Evolutionary conservation across 2,329 filamentous ascomycete species (phyloP), one percentile per base, ranked within the genome.

Genomic region (Cladosporium sp.): DNA sequence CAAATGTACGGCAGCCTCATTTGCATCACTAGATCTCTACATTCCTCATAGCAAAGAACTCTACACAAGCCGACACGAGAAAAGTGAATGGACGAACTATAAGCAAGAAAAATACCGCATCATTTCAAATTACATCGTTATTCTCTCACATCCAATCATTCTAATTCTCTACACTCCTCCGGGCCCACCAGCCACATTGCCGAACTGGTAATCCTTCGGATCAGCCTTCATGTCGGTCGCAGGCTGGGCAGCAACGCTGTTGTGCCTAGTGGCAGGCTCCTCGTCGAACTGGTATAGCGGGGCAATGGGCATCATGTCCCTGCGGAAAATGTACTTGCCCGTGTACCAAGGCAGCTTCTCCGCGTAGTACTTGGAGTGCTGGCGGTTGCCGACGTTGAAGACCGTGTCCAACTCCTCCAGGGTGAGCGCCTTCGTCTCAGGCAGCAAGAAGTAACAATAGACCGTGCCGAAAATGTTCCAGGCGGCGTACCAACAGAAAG

Each of bases 401-500:
- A 88, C 75, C 15, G 84, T 73, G 58, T 88, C 84, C 78, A 81
- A 75, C 59, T 81, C 77, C 56, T 80, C 76, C 1, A 79, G 67
- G 0, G 73, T 76, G 19, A 77, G 57, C 7, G 73, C 64, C 61
- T 79, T 80, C 0, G 77, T 80, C 61, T 80, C 77, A 0, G 59
- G 48, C 17, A 51, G 11, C 3, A 47, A 38, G 44, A 52, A 52
- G 47, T 61, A 62, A 29, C 51, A 55, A 47, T 56, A 59, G 13
- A 59, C 50, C 53, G 52, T 59, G 27, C 56, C 57, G 44, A 61
- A 58, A 3, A 60, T 15, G 41, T 60, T 60, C 76, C 76, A 80
- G 1, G 66, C 73, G 0, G 76, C 78, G 58, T 81, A 81, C 73
- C 75, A 80, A 13, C 70, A 70, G 55, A 80, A 80, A 0, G 73